Percentiles rank a stretch among this genome's conserved stretches.
phyloP scores from a whole-genome alignment of 1,139 yeast genomes.

The Pichia sp. region DNA sequence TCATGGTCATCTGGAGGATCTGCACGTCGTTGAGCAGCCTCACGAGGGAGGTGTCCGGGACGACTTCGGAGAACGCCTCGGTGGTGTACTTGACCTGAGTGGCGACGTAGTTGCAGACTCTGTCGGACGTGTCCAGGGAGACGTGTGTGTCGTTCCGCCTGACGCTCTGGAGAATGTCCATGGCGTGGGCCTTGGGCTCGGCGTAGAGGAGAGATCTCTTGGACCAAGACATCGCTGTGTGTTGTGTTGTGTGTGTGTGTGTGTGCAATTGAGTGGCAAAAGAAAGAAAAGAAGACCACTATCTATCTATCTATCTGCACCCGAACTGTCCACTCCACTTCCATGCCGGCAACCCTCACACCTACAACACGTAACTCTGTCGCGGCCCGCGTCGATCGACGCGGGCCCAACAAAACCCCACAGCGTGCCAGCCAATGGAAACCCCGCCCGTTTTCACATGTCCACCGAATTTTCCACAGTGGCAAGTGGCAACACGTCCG shows the following conservation, averaged over 20 bases:
- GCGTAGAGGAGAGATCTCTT: slow-evolving; percentile 2
- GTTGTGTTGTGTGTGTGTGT: too few relatives aligned
- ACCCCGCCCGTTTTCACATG: not conserved
- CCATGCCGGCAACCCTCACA: too few relatives aligned
- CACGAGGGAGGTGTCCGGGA: not conserved
- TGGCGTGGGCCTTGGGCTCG: not conserved
- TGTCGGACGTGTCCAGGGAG: not conserved
- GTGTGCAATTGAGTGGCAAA: too few relatives aligned
- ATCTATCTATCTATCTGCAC: too few relatives aligned
- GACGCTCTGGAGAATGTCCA: not conserved
- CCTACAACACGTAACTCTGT: not conserved
- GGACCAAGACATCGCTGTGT: slow-evolving; percentile 1
- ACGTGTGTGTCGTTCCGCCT: not conserved
- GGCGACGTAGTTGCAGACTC: not conserved
- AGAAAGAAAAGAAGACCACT: too few relatives aligned
- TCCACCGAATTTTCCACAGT: too few relatives aligned
- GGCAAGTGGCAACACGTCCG: not conserved
- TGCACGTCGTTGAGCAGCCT: not conserved
- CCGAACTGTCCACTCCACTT: too few relatives aligned
- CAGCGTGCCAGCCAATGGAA: too few relatives aligned
- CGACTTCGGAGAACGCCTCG: not conserved
- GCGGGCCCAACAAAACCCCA: slow-evolving; percentile 1
- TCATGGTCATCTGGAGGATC: slow-evolving; percentile 1
- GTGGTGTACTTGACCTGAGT: slow-evolving; percentile 1
- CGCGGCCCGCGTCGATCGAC: slow-evolving; percentile 1